A percentile compares a stretch with the other conserved stretches of the same genome.
Evolutionary conservation across 306 rosid species (phyloP).

Genomic region (Hippophae tibetana): DNA sequence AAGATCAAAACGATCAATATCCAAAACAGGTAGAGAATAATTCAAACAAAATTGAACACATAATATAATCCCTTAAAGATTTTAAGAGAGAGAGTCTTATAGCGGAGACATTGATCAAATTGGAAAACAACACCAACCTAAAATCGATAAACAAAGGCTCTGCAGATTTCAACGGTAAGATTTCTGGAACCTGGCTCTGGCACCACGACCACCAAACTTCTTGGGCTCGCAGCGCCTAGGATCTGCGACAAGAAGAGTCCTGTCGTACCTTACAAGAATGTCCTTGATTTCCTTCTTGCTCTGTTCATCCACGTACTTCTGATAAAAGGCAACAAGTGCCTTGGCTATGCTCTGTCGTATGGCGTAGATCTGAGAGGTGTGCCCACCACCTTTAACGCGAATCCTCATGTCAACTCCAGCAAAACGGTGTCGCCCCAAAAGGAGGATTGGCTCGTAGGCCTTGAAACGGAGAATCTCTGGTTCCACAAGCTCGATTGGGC

Average conservation of each 20-base stretch:
- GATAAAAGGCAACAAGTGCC: constrained; percentile 44
- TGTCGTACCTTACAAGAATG: constrained; percentile 33
- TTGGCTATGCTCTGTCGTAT: constrained; percentile 51
- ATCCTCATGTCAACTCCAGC: constrained; percentile 45
- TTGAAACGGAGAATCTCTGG: constrained; percentile 49
- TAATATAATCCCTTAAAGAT: background rate
- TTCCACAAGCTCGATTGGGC: constrained; percentile 43
- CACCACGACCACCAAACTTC: constrained; percentile 55
- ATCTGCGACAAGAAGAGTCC: constrained; percentile 41
- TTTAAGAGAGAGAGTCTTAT: background rate
- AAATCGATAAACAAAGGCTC: background rate
- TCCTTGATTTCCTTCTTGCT: constrained; percentile 50
- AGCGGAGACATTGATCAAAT: background rate
- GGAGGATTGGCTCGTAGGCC: constrained; percentile 43
- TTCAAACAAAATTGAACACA: background rate
- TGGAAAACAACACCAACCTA: background rate
- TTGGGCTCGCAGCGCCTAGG: constrained; percentile 54
- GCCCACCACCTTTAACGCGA: constrained; percentile 43
- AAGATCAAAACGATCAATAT: background rate
- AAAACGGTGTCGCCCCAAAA: constrained; percentile 40
- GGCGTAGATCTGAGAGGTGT: constrained; percentile 51
- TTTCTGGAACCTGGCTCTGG: constrained; percentile 50
- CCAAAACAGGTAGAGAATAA: too few relatives aligned
- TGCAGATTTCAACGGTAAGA: constrained; percentile 34
- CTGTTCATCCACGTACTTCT: constrained; percentile 46